Evolutionary conservation across 139 green algal genomes (phyloP).

Genomic region (Chlorella sp.): DNA sequence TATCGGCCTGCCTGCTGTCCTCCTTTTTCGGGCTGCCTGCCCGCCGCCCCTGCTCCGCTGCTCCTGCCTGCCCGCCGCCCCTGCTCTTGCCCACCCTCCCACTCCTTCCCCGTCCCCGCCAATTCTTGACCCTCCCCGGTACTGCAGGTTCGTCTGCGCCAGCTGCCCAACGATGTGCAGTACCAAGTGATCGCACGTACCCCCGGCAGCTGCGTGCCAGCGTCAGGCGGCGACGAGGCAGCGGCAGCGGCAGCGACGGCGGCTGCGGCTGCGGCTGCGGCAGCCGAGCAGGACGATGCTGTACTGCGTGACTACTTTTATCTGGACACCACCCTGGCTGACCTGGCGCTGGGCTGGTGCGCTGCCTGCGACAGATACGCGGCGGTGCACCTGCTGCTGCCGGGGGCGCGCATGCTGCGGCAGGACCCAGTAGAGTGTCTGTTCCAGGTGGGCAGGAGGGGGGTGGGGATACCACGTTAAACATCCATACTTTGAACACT

Average conservation of each 20-base stretch:
- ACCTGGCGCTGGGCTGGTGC: constrained; percentile 63
- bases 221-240: neutral
- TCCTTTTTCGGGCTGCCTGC: too few relatives aligned
- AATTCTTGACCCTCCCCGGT: too few relatives aligned
- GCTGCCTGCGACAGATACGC: constrained; percentile 64
- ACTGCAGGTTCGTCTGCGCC: constrained; percentile 66
- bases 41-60: too few relatives aligned
- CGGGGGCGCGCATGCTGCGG: constrained; percentile 83
- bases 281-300: constrained; percentile 45
- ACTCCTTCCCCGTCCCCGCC: too few relatives aligned
- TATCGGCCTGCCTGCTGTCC: neutral
- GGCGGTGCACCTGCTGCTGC: constrained; percentile 61
- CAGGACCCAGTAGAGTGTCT: constrained; percentile 95
- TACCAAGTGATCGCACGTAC: constrained; percentile 75
- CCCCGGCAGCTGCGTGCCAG: neutral
- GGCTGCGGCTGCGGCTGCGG: neutral
- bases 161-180: constrained; percentile 73
- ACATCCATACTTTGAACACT: too few relatives aligned
- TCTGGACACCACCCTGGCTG: constrained; percentile 56
- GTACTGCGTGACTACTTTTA: constrained; percentile 89
- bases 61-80: too few relatives aligned
- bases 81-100: too few relatives aligned
- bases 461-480: neutral
- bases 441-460: constrained; percentile 51
- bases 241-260: neutral